phyloP scores from a whole-genome alignment of 164 flowering plant genomes.

The Chimonanthus salicifolius region DNA sequence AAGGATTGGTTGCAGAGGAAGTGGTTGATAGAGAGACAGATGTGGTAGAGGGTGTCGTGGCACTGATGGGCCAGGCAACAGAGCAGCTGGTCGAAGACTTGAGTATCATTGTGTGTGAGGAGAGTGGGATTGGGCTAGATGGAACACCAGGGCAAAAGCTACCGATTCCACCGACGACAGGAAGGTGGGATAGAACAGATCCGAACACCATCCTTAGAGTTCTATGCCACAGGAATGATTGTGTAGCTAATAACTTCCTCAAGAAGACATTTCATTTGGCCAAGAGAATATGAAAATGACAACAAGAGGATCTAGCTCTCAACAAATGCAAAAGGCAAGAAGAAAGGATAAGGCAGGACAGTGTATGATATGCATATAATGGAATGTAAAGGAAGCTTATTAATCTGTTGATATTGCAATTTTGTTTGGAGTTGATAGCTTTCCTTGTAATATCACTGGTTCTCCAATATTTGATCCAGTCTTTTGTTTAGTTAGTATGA shows the following conservation, averaged over 20 bases:
- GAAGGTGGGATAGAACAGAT: constrained; percentile 74
- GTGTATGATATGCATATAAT: background rate
- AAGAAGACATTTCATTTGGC: constrained; percentile 79
- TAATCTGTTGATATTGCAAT: background rate
- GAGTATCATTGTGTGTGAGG: constrained; percentile 65
- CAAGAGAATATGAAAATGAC: constrained; percentile 44
- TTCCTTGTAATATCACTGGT: background rate
- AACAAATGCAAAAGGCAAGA: background rate
- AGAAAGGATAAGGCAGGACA: background rate
- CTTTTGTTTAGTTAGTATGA: background rate
- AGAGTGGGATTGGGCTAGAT: constrained; percentile 30
- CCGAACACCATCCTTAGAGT: constrained; percentile 92
- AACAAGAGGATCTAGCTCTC: background rate
- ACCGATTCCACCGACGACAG: constrained; percentile 95
- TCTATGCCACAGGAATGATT: constrained; percentile 74
- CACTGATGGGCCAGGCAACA: constrained; percentile 59
- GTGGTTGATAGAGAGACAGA: constrained; percentile 67
- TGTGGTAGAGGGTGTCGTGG: constrained; percentile 67
- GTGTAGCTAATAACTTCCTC: constrained; percentile 58
- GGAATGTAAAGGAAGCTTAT: background rate
- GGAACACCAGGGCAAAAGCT: constrained; percentile 41
- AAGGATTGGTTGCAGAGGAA: constrained; percentile 63
- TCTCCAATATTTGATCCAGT: no score
- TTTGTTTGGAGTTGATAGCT: background rate
- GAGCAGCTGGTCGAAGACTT: constrained; percentile 88